Evolutionary conservation across 257 asterid species (phyloP).

Genomic region (Capsicum baccatum): DNA sequence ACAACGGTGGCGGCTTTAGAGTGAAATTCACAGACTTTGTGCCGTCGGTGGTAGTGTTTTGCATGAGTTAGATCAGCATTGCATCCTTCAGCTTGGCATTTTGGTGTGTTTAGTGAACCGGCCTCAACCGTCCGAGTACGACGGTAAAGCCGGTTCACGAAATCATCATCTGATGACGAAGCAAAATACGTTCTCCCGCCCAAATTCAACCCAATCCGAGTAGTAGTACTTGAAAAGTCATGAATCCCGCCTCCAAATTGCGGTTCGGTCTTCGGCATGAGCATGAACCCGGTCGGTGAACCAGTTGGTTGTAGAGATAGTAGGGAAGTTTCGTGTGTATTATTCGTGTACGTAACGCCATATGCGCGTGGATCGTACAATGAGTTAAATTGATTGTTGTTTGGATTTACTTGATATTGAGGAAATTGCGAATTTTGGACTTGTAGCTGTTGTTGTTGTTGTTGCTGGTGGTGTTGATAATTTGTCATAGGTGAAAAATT

Average conservation of each 20-base stretch:
- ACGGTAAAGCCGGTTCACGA: slow-evolving; percentile 95
- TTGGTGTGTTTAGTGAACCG: slow-evolving; percentile 69
- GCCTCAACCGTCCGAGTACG: slow-evolving; percentile 78
- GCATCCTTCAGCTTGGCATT: slow-evolving; percentile 97
- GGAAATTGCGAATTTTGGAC: slow-evolving; percentile 39
- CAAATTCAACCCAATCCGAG: slow-evolving; percentile 73
- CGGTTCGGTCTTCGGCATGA: slow-evolving; percentile 84
- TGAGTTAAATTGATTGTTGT: slow-evolving; percentile 38
- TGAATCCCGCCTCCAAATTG: slow-evolving; percentile 41
- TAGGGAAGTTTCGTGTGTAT: slow-evolving; percentile 48
- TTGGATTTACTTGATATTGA: slow-evolving; percentile 36
- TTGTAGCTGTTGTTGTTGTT: slow-evolving; percentile 24
- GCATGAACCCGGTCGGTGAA: slow-evolving; percentile 58
- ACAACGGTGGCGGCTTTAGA: slow-evolving; percentile 90
- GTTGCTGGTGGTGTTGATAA: background rate
- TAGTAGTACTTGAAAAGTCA: slow-evolving; percentile 37
- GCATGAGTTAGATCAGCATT: slow-evolving; percentile 87
- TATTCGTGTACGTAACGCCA: slow-evolving; percentile 42
- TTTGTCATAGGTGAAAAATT: slow-evolving; percentile 45
- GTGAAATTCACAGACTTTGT: slow-evolving; percentile 98
- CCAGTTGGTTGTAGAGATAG: slow-evolving; percentile 66
- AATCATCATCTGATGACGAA: slow-evolving; percentile 79
- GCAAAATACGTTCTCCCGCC: slow-evolving; percentile 93
- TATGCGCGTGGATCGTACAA: slow-evolving; percentile 61
- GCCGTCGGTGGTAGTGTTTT: slow-evolving; percentile 99